These are phyloP conservation scores for Nepenthes gracilis DNA, from an alignment of 148 eudicot species.

Conservation along the genomic window DNA sequence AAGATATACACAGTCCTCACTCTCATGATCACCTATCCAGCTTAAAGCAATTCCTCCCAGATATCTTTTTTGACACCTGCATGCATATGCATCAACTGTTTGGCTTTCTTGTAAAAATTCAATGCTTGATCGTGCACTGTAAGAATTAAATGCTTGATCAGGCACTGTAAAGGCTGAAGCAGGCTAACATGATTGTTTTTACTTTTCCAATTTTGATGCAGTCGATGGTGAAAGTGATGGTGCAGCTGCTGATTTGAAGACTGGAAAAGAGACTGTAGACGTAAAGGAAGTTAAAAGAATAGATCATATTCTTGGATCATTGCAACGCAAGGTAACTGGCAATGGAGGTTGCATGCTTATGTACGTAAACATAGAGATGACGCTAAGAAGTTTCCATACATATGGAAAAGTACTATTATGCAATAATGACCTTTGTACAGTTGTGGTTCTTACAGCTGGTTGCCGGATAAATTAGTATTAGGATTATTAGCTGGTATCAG, in stretches of 20 bases:
- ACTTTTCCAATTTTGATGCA: slow-evolving; percentile 11
- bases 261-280: slow-evolving; percentile 56
- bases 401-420: not conserved
- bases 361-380: not conserved
- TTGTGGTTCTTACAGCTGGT: no score
- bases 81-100: not conserved
- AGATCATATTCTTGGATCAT: slow-evolving; percentile 61
- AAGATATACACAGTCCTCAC: no score
- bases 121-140: no score
- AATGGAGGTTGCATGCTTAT: not conserved
- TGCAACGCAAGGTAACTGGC: slow-evolving; percentile 72
- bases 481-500: no score
- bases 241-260: slow-evolving; percentile 32
- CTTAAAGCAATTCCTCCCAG: no score
- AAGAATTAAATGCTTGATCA: not conserved
- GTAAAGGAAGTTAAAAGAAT: slow-evolving; percentile 69
- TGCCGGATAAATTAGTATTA: no score
- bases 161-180: not conserved
- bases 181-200: not conserved
- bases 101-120: not conserved
- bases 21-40: no score
- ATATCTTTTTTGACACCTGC: no score
- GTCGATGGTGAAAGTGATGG: slow-evolving; percentile 58
- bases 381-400: not conserved
- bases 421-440: not conserved